A percentile compares a stretch with the other conserved stretches of the same genome.
These are phyloP conservation scores for Curvularia sp. DNA, from an alignment of 2,329 filamentous ascomycete species.

Conservation along the genomic window DNA sequence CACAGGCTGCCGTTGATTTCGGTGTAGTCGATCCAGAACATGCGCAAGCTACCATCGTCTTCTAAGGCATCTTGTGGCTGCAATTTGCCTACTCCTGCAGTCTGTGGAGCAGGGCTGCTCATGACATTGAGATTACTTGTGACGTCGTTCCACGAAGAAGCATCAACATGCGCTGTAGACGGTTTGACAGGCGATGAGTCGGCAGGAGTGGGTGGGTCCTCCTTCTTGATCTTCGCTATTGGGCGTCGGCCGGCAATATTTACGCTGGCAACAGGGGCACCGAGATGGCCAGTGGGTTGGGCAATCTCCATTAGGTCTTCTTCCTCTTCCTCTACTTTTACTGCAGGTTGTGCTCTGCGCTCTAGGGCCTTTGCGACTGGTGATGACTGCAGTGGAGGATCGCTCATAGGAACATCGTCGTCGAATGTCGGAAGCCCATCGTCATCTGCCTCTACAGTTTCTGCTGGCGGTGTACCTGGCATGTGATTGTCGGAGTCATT, in stretches of 20 bases:
- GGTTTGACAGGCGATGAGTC: slow-evolving; percentile 78
- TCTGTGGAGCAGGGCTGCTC: slow-evolving; percentile 72
- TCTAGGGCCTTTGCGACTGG: slow-evolving; percentile 80
- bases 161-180: slow-evolving; percentile 66
- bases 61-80: slow-evolving; percentile 87
- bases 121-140: slow-evolving; percentile 86
- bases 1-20: slow-evolving; percentile 91
- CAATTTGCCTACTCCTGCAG: slow-evolving; percentile 76
- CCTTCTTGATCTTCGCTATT: slow-evolving; percentile 74
- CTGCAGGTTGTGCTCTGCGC: slow-evolving; percentile 66
- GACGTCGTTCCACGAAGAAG: slow-evolving; percentile 86
- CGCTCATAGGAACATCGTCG: slow-evolving; percentile 83
- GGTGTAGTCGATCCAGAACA: slow-evolving; percentile 98
- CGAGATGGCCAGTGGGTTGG: slow-evolving; percentile 70
- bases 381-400: slow-evolving; percentile 80
- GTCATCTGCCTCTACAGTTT: slow-evolving; percentile 56
- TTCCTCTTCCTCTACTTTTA: slow-evolving; percentile 71
- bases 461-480: slow-evolving; percentile 51
- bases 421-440: slow-evolving; percentile 66
- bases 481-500: slow-evolving; percentile 55
- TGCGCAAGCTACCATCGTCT: slow-evolving; percentile 85
- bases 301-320: slow-evolving; percentile 88
- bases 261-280: slow-evolving; percentile 72
- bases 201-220: slow-evolving; percentile 71
- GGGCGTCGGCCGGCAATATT: slow-evolving; percentile 85